Evolutionary conservation across 352 stramenopile genomes (phyloP).

Genomic region (Pythium plurisporium): DNA sequence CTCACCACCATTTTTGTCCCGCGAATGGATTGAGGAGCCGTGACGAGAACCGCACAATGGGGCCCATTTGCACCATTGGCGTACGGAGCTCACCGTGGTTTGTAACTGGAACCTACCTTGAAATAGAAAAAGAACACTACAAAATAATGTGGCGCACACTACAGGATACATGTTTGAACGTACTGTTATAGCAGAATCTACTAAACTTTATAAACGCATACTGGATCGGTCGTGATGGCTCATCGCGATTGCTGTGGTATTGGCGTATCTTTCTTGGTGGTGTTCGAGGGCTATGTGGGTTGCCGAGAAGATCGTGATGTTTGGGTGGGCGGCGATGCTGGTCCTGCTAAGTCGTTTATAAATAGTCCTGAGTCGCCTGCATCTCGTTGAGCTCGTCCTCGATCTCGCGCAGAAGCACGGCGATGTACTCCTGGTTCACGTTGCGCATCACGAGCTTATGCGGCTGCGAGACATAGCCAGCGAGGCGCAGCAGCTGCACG

Average conservation of each 20-base stretch:
- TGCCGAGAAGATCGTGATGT: no score
- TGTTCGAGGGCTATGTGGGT: neutral
- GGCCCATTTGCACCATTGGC: no score
- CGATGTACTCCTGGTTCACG: slow-evolving; percentile 64
- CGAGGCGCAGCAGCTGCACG: slow-evolving; percentile 70
- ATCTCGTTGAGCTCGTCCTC: slow-evolving; percentile 24
- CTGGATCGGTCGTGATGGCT: no score
- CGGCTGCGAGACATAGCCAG: slow-evolving; percentile 67
- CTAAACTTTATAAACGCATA: no score
- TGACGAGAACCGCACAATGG: slow-evolving; percentile 6
- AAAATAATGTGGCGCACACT: neutral
- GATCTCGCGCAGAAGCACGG: slow-evolving; percentile 54
- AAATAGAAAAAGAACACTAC: neutral
- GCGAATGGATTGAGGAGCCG: neutral
- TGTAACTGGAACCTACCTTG: neutral
- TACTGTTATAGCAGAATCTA: no score
- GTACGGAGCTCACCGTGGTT: slow-evolving; percentile 1
- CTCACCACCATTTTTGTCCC: slow-evolving; percentile 69
- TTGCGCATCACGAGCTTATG: slow-evolving; percentile 70
- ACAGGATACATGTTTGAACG: neutral
- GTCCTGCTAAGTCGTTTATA: slow-evolving; percentile 11
- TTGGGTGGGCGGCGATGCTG: no score
- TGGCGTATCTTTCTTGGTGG: no score
- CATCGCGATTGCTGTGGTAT: no score
- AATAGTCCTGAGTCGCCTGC: slow-evolving; percentile 29